phyloP scores from a whole-genome alignment of 2,329 filamentous ascomycete species.

The Chlorencoelia australis region DNA sequence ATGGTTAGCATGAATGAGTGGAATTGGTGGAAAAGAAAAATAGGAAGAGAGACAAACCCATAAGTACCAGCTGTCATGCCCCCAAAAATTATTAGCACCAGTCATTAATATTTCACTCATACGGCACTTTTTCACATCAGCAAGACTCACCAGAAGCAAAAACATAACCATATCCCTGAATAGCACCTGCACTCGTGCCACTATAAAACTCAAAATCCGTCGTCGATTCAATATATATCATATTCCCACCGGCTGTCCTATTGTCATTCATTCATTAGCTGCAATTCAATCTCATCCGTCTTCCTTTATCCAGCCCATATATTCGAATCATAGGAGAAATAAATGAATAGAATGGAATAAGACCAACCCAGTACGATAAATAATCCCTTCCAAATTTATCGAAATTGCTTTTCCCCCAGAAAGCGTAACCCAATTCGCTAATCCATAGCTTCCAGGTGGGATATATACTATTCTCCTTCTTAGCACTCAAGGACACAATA shows the following conservation, averaged over 20 bases:
- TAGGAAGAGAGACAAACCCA: conserved; percentile 8
- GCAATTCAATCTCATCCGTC: too few relatives aligned
- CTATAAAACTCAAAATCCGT: conserved; percentile 45
- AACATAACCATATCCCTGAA: conserved; percentile 42
- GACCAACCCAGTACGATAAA: conserved; percentile 36
- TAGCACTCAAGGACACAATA: too few relatives aligned
- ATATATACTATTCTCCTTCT: conserved; percentile 20
- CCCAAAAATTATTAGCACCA: neutral
- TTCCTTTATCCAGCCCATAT: too few relatives aligned
- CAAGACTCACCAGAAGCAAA: conserved; percentile 30
- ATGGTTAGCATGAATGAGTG: conserved; percentile 21
- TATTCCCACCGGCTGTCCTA: conserved; percentile 36
- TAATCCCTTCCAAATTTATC: conserved; percentile 41
- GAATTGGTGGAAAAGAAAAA: too few relatives aligned
- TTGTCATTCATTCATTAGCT: neutral
- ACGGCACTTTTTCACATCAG: too few relatives aligned
- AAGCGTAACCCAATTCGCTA: conserved; percentile 39
- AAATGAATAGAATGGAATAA: neutral
- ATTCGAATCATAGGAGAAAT: too few relatives aligned
- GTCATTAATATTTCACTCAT: too few relatives aligned
- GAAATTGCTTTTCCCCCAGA: conserved; percentile 37
- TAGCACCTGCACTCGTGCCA: conserved; percentile 38
- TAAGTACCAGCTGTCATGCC: conserved; percentile 6
- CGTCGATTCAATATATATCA: conserved; percentile 40
- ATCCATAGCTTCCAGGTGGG: conserved; percentile 34